phyloP scores from a whole-genome alignment of 495 filamentous ascomycete species.

The Ramalina peruviana region DNA sequence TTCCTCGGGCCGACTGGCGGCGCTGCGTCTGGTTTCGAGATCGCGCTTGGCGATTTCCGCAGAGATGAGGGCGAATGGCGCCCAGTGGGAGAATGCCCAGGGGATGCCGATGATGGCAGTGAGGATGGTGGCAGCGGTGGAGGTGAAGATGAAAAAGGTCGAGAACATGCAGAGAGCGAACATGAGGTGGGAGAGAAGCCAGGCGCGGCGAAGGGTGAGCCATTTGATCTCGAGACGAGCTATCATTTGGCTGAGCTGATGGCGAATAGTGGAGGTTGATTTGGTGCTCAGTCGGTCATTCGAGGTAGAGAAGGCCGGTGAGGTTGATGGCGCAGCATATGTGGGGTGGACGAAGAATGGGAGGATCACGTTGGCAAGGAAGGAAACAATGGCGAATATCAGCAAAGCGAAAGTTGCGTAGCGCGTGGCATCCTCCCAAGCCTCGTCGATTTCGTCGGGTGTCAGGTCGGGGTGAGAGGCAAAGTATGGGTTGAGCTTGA shows the following conservation, averaged over 20 bases:
- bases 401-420: conserved; percentile 73
- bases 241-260: conserved; percentile 14
- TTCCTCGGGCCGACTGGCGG: conserved; percentile 10
- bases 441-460: conserved; percentile 52
- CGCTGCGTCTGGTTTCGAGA: conserved; percentile 43
- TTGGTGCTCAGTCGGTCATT: conserved; percentile 5
- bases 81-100: conserved; percentile 85
- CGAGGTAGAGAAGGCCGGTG: conserved; percentile 7
- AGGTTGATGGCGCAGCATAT: conserved; percentile 27
- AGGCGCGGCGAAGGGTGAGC: conserved; percentile 73
- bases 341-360: conserved; percentile 71
- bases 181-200: conserved; percentile 67
- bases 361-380: conserved; percentile 63
- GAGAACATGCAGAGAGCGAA: conserved; percentile 67
- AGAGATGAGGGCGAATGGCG: conserved; percentile 81
- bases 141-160: conserved; percentile 59
- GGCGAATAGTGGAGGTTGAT: conserved; percentile 2
- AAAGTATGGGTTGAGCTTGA: conserved; percentile 73
- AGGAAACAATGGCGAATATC: conserved; percentile 72
- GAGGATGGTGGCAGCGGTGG: conserved; percentile 52
- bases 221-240: conserved; percentile 54
- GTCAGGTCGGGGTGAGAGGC: conserved; percentile 62
- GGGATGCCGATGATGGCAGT: conserved; percentile 70
- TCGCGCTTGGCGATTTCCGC: conserved; percentile 73
- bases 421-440: conserved; percentile 72